phyloP scores from a whole-genome alignment of 371 early-diverging fungal species.

The Rhizopus sp. region DNA sequence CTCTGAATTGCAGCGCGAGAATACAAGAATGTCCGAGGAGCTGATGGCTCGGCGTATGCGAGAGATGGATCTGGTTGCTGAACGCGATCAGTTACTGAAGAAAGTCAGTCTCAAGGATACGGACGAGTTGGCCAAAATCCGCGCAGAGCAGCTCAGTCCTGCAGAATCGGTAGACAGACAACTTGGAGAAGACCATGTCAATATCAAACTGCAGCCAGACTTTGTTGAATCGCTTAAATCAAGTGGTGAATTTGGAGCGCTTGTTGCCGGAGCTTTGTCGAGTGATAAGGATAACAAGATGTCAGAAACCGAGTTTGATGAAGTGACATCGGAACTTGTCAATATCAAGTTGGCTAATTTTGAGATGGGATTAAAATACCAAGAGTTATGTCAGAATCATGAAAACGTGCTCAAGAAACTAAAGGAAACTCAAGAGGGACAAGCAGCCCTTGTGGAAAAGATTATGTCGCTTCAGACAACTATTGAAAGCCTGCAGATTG shows the following conservation, averaged over 20 bases:
- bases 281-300: slow-evolving; percentile 6
- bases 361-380: slow-evolving; percentile 46
- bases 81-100: slow-evolving; percentile 28
- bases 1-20: slow-evolving; percentile 58
- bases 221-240: slow-evolving; percentile 39
- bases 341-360: slow-evolving; percentile 38
- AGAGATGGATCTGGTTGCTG: slow-evolving; percentile 46
- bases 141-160: slow-evolving; percentile 18
- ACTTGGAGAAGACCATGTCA: slow-evolving; percentile 3
- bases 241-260: slow-evolving; percentile 45
- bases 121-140: slow-evolving; percentile 9
- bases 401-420: slow-evolving; percentile 30
- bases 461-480: slow-evolving; percentile 31
- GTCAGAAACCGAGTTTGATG: slow-evolving; percentile 6
- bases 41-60: slow-evolving; percentile 53
- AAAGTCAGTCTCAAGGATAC: slow-evolving; percentile 14
- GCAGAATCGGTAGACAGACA: slow-evolving; percentile 16
- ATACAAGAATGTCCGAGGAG: slow-evolving; percentile 48
- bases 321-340: slow-evolving; percentile 36
- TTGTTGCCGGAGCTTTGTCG: slow-evolving; percentile 43
- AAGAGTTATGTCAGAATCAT: slow-evolving; percentile 41
- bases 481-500: slow-evolving; percentile 21
- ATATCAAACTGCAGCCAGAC: background rate
- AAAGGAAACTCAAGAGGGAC: slow-evolving; percentile 25
- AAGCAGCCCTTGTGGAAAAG: slow-evolving; percentile 29